Base-by-base conservation (phyloP, 164 flowering plant species). In the Buxus sempervirens region DNA sequence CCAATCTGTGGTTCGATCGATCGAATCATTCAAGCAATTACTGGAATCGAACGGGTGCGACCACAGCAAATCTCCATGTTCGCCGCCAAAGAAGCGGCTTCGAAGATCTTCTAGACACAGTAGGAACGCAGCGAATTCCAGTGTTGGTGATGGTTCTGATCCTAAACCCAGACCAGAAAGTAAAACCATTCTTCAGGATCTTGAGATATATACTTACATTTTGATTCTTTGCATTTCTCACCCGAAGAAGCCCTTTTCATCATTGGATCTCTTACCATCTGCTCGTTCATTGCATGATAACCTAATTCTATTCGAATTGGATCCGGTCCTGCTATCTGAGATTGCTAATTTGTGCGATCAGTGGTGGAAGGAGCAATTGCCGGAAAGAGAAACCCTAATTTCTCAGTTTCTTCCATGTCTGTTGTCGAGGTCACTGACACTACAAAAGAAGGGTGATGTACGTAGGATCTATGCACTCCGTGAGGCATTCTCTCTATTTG, bases 361-460 rank as follows among this genome's bases (percentile, higher is more conserved):
- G 54, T 96, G 97, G 97, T 96, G 99, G 99, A 93, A 87, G 79
- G 78, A 69, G 71, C 81, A 70, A 58, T 77, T 88, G 21, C 73
- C 66, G 6, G 97, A 85, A 48, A 80, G 82, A 62, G 99, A 96
- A 55, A 75, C 79, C 36, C 77, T 96, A 26, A 87, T 96, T 74
- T 84, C 98, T 0, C 96, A 90, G 69, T 82, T 84, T 4, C 66
- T 96, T 15, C 98, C 99, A 0, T 83, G 83, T 68, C 60, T 96
- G 74, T 74, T 96, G 5, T 84, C 99, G 15, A 78, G 80, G 77
- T 86, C 97, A 6, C 58, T 96, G 75, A 83, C 90, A 0, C 70
- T 77, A 73, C 78, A 76, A 73, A 93, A 84, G 85, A 96, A 93
- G 74, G 87, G 80, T 38, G 93, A 90, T 63, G 83, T 93, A 53